These are phyloP conservation scores for Botrytis sinoallii DNA, from an alignment of 2,329 filamentous ascomycete species.

Conservation along the genomic window DNA sequence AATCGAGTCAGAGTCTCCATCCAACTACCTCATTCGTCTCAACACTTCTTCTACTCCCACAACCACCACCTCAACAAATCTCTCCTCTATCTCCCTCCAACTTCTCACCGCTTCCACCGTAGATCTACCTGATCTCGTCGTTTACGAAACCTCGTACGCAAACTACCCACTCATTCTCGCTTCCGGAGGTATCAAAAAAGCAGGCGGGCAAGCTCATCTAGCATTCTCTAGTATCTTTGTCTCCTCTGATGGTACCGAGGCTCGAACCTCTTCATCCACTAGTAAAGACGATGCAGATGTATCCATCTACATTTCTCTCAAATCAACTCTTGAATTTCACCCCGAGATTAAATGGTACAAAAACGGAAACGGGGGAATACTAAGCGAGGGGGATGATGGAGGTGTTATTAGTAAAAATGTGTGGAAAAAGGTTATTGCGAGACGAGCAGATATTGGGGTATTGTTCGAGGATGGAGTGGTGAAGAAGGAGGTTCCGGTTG, in stretches of 20 bases:
- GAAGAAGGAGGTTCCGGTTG: slow-evolving; percentile 44
- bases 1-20: slow-evolving; percentile 13
- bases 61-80: slow-evolving; percentile 22
- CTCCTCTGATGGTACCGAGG: slow-evolving; percentile 35
- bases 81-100: slow-evolving; percentile 33
- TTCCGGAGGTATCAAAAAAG: slow-evolving; percentile 42
- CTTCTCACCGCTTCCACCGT: slow-evolving; percentile 38
- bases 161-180: slow-evolving; percentile 45
- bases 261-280: slow-evolving; percentile 28
- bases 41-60: slow-evolving; percentile 27
- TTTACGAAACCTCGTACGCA: slow-evolving; percentile 47
- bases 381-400: slow-evolving; percentile 36
- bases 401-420: slow-evolving; percentile 38
- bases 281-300: slow-evolving; percentile 40
- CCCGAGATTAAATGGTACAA: slow-evolving; percentile 41
- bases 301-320: slow-evolving; percentile 44
- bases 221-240: slow-evolving; percentile 36
- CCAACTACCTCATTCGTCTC: slow-evolving; percentile 41
- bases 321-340: slow-evolving; percentile 37
- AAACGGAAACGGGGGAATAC: slow-evolving; percentile 40
- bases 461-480: slow-evolving; percentile 45
- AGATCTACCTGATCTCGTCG: slow-evolving; percentile 43
- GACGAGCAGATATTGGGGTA: slow-evolving; percentile 43
- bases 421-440: slow-evolving; percentile 45
- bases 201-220: slow-evolving; percentile 41